These are phyloP conservation scores for Cryptococcus sp. DNA, from an alignment of 1,284 basidiomycete species.

Conservation along the genomic window DNA sequence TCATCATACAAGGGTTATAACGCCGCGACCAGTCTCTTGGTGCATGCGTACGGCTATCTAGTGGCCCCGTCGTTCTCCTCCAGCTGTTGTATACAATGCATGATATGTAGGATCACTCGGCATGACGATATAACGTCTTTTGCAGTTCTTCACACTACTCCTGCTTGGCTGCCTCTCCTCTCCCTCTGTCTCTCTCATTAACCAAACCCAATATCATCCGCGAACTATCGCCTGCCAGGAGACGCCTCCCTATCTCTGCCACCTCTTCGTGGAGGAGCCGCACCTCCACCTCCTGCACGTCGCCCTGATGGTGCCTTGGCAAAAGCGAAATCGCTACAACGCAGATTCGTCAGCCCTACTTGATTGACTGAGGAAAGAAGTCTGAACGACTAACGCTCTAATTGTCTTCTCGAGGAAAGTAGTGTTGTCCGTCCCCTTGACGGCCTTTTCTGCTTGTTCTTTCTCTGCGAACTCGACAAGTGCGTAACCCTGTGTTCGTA, in stretches of 20 bases:
- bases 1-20: too few relatives aligned
- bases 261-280: slow-evolving; percentile 17
- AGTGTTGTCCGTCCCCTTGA: slow-evolving; percentile 76
- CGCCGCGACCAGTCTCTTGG: too few relatives aligned
- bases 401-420: slow-evolving; percentile 82
- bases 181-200: not conserved
- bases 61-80: too few relatives aligned
- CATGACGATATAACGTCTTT: not conserved
- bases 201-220: not conserved
- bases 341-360: slow-evolving; percentile 1
- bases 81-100: slow-evolving; percentile 5
- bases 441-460: slow-evolving; percentile 88
- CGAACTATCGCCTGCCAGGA: slow-evolving; percentile 31
- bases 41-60: too few relatives aligned
- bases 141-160: not conserved
- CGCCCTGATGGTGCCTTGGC: slow-evolving; percentile 74
- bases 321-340: slow-evolving; percentile 82
- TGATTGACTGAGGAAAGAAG: not conserved
- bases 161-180: not conserved
- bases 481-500: slow-evolving; percentile 76
- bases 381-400: slow-evolving; percentile 58
- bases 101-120: not conserved
- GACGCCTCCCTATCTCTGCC: slow-evolving; percentile 44
- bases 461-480: slow-evolving; percentile 94
- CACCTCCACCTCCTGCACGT: slow-evolving; percentile 14